A percentile compares a stretch with the other conserved stretches of the same genome.
Evolutionary conservation across 2,329 filamentous ascomycete species (phyloP).

Genomic region (Cladosporium sp.): DNA sequence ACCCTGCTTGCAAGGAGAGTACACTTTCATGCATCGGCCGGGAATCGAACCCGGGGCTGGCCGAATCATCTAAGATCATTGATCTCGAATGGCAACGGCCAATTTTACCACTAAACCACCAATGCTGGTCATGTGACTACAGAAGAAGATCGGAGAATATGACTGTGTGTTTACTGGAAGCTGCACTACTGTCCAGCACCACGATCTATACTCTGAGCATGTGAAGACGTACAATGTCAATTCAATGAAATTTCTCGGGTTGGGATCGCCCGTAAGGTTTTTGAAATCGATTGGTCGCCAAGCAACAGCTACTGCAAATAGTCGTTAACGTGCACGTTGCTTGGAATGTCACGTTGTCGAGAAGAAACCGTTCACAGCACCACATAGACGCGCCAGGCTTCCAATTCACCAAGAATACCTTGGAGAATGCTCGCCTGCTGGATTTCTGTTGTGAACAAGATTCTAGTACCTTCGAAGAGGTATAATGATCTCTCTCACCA

Average conservation of each 20-base stretch:
- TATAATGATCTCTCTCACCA: not conserved
- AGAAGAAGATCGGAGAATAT: too few relatives aligned
- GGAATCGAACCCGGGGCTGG: not conserved
- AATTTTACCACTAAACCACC: not conserved
- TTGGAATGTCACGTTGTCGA: too few relatives aligned
- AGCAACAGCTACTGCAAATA: too few relatives aligned
- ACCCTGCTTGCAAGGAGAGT: not conserved
- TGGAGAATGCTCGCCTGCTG: not conserved
- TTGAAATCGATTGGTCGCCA: too few relatives aligned
- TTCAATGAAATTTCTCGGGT: too few relatives aligned
- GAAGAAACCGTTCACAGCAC: too few relatives aligned
- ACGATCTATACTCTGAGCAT: not conserved
- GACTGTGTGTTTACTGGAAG: too few relatives aligned
- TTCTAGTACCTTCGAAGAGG: not conserved
- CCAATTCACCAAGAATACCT: accelerated
- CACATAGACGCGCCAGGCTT: not conserved
- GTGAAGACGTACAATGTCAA: too few relatives aligned
- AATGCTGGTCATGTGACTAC: not conserved
- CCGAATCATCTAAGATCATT: not conserved
- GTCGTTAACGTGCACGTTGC: too few relatives aligned
- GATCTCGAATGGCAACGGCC: not conserved
- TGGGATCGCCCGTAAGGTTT: too few relatives aligned
- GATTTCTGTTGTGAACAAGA: not conserved
- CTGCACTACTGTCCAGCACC: not conserved
- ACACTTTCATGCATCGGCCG: not conserved